phyloP scores from a whole-genome alignment of 75 land plant genomes.

The Cupressus sempervirens region DNA sequence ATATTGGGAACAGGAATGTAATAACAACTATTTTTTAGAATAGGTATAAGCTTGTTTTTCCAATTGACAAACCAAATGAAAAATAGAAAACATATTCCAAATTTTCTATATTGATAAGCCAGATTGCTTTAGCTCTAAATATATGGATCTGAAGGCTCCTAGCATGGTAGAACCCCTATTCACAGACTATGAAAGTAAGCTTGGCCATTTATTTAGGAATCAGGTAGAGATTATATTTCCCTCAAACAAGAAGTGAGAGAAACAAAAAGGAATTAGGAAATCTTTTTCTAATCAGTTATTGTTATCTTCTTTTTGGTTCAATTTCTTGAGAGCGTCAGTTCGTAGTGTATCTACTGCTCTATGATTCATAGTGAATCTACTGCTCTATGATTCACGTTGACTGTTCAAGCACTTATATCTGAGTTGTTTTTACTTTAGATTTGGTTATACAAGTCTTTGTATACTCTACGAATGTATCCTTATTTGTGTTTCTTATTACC shows the following conservation, averaged over 20 bases:
- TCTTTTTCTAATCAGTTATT: not conserved
- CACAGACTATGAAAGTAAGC: not conserved
- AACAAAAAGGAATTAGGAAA: not conserved
- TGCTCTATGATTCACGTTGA: no score
- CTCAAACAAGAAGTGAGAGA: not conserved
- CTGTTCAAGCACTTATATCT: not conserved
- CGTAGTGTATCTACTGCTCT: not conserved
- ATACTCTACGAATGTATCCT: not conserved
- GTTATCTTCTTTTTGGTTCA: not conserved
- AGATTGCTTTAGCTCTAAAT: not conserved
- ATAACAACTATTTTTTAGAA: no score
- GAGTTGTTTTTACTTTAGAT: not conserved
- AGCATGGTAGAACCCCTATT: not conserved
- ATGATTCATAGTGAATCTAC: not conserved
- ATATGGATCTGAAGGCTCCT: not conserved
- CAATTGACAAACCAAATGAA: no score
- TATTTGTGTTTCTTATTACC: not conserved
- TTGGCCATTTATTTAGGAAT: not conserved
- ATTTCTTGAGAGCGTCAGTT: not conserved
- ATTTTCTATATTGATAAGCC: not conserved
- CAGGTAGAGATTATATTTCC: not conserved
- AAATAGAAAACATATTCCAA: no score
- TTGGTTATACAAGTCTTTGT: not conserved
- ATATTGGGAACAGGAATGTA: no score
- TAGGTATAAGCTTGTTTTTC: no score